A percentile compares a stretch with the other conserved stretches of the same genome.
Conservation (phyloP, 2,329 filamentous ascomycete genomes). For the Claviceps monticola region DNA sequence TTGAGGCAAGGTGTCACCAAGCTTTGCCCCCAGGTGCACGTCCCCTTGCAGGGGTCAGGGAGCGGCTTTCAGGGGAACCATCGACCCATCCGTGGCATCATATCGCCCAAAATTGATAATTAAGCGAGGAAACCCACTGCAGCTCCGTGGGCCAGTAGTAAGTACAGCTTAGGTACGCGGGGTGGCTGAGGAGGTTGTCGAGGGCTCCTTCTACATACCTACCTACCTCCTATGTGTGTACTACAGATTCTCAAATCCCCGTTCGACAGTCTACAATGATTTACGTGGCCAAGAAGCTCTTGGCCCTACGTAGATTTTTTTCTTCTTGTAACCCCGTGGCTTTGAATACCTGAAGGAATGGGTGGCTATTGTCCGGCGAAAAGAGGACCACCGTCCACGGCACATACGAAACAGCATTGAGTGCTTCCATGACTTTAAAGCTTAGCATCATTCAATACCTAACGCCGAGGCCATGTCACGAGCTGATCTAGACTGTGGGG, state of each 20-base stretch:
- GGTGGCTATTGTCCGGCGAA: not conserved
- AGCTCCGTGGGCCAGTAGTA: not conserved
- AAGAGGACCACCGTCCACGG: not conserved
- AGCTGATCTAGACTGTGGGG: not conserved
- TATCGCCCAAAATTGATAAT: slow-evolving; percentile 1
- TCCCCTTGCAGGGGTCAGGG: not conserved
- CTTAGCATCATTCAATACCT: too few species aligned
- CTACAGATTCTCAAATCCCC: too few species aligned
- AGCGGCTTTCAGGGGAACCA: not conserved
- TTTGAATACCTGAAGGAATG: not conserved
- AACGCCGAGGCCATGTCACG: not conserved
- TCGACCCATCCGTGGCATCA: not conserved
- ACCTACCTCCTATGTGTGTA: too few species aligned
- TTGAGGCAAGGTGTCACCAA: slow-evolving; percentile 23
- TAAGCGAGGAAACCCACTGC: not conserved
- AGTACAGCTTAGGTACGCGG: not conserved
- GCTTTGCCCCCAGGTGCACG: not conserved
- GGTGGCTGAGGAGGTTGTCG: not conserved
- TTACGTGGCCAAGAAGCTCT: too few species aligned
- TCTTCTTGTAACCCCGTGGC: not conserved
- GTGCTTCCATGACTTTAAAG: too few species aligned
- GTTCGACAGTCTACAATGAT: too few species aligned
- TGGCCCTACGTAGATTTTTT: not conserved
- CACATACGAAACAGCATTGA: not conserved
- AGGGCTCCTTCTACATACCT: not conserved